Evolutionary conservation across 2,329 filamentous ascomycete genomes (phyloP), one percentile per base, ranked within the genome.

Genomic region (Bipolaris zeicola): DNA sequence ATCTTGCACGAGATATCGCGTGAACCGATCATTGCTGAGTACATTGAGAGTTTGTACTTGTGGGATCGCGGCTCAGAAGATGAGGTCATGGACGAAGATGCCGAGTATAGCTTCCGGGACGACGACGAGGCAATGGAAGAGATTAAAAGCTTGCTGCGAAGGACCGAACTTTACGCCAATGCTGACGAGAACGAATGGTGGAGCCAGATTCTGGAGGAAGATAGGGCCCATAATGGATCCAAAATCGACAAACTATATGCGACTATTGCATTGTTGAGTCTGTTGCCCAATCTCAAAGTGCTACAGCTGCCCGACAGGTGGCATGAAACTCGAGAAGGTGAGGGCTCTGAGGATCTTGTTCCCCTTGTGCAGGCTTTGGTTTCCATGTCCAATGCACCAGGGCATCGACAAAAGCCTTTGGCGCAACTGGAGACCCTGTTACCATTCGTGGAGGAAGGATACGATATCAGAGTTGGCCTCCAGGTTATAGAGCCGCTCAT

Each of bases 401-500:
- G 46, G 6, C 41, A 52, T 34, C 48, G 44, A 5, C 48, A 48
- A 37, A 58, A 50, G 34, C 63, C 71, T 8, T 49, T 75, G 31
- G 57, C 59, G 5, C 60, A 64, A 13, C 52, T 75, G 16, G 58
- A 70, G 33, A 70, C 65, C 3, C 56, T 75, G 1, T 45, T 74
- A 14, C 73, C 73, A 1, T 75, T 72, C 43, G 67, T 66, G 31
- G 52, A 65, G 26, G 64, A 66, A 37, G 73, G 72, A 2, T 75
- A 72, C 47, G 67, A 73, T 24, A 52, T 65, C 18, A 62, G 65
- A n/a, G 63, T 64, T 3, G 60, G 64, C 5, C 49, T 75, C 11
- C 68, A 75, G 55, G 65, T 61, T 46, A 42, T 75, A 16, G 57
- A 70, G 24, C 68, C 70, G 1, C 71, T 74, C 48, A 63, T 75